phyloP scores from a whole-genome alignment of 495 filamentous ascomycete genomes.

The Penicillium coffeae region DNA sequence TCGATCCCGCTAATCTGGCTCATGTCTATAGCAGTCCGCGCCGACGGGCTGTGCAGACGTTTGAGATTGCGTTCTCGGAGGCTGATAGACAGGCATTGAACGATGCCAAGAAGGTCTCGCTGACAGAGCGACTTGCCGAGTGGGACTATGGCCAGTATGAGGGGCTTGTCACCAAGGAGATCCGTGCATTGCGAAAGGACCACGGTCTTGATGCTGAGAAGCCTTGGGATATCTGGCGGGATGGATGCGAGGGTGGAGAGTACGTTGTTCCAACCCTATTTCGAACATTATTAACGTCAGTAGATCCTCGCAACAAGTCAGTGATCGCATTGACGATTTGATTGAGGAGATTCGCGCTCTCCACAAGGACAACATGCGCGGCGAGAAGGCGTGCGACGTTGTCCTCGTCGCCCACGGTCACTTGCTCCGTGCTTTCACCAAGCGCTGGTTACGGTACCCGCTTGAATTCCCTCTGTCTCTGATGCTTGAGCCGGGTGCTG shows the following conservation, averaged over 20 bases:
- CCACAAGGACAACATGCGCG: slow-evolving; percentile 43
- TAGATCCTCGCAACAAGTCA: slow-evolving; percentile 55
- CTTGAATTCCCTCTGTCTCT: slow-evolving; percentile 61
- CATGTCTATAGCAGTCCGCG: slow-evolving; percentile 81
- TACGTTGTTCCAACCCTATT: slow-evolving; percentile 15
- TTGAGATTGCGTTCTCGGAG: slow-evolving; percentile 61
- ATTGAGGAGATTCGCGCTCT: slow-evolving; percentile 61
- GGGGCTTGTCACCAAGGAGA: slow-evolving; percentile 65
- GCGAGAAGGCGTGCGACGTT: slow-evolving; percentile 51
- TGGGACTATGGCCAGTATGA: slow-evolving; percentile 92
- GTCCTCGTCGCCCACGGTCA: slow-evolving; percentile 71
- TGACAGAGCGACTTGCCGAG: slow-evolving; percentile 68
- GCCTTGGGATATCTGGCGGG: slow-evolving; percentile 76
- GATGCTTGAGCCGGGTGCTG: slow-evolving; percentile 71
- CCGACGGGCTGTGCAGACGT: slow-evolving; percentile 68
- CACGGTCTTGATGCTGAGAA: slow-evolving; percentile 53
- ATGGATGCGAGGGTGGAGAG: slow-evolving; percentile 65
- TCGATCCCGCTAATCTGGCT: slow-evolving; percentile 69
- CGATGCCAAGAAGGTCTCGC: slow-evolving; percentile 41
- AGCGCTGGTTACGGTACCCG: slow-evolving; percentile 68
- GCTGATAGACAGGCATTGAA: slow-evolving; percentile 23
- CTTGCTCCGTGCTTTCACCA: slow-evolving; percentile 71
- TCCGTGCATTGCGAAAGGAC: slow-evolving; percentile 55
- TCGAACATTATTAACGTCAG: not conserved
- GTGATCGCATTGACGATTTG: slow-evolving; percentile 59